These are phyloP conservation scores for Coniochaeta sp. DNA, from an alignment of 2,329 filamentous ascomycete genomes.

Conservation along the genomic window DNA sequence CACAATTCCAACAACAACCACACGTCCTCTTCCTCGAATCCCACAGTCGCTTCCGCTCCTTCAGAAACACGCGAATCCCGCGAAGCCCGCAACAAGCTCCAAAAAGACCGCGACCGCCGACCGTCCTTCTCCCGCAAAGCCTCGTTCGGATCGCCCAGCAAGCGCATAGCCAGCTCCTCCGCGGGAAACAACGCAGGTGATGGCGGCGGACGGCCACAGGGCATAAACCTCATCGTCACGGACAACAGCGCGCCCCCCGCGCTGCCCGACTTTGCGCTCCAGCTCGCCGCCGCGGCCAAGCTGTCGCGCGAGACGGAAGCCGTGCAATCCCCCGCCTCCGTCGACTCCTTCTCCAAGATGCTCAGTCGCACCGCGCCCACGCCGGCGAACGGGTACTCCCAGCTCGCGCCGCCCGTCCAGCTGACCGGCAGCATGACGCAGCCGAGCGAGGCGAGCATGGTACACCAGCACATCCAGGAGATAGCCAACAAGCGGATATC, in stretches of 20 bases:
- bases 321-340: conserved; percentile 23
- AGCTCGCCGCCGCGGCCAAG: conserved; percentile 24
- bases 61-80: conserved; percentile 4
- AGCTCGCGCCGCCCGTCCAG: conserved; percentile 20
- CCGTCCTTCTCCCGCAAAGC: conserved; percentile 47
- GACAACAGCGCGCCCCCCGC: conserved; percentile 31
- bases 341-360: conserved; percentile 36
- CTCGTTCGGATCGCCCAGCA: conserved; percentile 34
- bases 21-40: no score
- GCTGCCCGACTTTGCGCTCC: conserved; percentile 42
- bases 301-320: conserved; percentile 11
- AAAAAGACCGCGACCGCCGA: conserved; percentile 32
- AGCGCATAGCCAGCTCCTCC: conserved; percentile 35
- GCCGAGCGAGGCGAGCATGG: conserved; percentile 38
- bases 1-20: no score
- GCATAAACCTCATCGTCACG: conserved; percentile 9
- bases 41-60: no score
- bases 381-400: conserved; percentile 18
- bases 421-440: conserved; percentile 21
- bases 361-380: conserved; percentile 33
- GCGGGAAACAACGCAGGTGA: conserved; percentile 25
- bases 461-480: conserved; percentile 68
- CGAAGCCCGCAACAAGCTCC: conserved; percentile 5
- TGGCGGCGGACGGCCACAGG: conserved; percentile 16
- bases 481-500: conserved; percentile 87